Evolutionary conservation across 495 filamentous ascomycete species (phyloP), one percentile per base, ranked within the genome.

Genomic region (Xylaria castorea): DNA sequence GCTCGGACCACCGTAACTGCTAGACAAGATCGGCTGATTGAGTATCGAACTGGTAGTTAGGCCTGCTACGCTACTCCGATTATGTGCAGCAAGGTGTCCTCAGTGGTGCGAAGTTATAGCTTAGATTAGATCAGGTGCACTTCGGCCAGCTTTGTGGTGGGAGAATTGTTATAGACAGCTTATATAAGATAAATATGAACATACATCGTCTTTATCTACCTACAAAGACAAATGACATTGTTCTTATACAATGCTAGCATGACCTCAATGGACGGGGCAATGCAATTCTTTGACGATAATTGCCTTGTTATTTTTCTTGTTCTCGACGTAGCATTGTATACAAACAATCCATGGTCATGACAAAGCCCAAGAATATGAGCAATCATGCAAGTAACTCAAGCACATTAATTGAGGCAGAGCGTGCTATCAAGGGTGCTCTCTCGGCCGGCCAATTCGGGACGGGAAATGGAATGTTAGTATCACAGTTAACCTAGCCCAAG

Each of bases 41-140:
- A 57, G 14, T 50, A 6, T 48, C 1, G 9, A 51, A 67, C 30
- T 72, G 42, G 51, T 60, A 66, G 51, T 51, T 34, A 65, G 25
- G 40, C 60, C 48, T 44, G 61, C 70, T 60, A 34, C 60, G 36
- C 70, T 58, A 58, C 58, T 16, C 34, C 8, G 38, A 57, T 46
- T 36, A 1, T 27, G 48, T 50, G 58, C 20, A 70, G 44, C 30
- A 30, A 70, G 34, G 20, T 12, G 36, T 46, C 9, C n/a, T 22
- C 8, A 40, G 57, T 51, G 46, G 60, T 55, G 40, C 60, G 38
- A 51, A 12, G 38, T 53, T 53, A 36, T 65, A 40, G 46, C 34
- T 44, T 44, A n/a, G 25, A 2, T 32, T 44, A 1, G 22, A 8
- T 57, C 6, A 50, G 5, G 4, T 57, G 27, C 4, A 30, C 32